These are phyloP conservation scores for Bocquillonia castaneifolia DNA, from an alignment of 441 rosid species.

Conservation along the genomic window DNA sequence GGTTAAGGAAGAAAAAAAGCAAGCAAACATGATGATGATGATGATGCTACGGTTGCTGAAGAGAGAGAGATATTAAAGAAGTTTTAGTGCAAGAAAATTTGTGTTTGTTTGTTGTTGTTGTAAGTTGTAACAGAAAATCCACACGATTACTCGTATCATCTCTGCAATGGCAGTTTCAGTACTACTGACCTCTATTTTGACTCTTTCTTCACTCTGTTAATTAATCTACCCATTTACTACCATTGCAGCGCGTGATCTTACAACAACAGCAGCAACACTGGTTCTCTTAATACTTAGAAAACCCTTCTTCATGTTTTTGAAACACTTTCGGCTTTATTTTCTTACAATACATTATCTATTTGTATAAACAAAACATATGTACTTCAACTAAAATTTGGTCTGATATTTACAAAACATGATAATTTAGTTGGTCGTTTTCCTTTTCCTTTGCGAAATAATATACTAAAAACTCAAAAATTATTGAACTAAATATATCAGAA, in stretches of 20 bases:
- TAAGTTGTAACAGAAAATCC: slow-evolving; percentile 28
- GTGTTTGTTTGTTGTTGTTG: slow-evolving; percentile 20
- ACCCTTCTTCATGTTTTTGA: too few species aligned
- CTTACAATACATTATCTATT: too few species aligned
- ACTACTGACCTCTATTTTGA: slow-evolving; percentile 29
- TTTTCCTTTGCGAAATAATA: too few species aligned
- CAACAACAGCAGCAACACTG: too few species aligned
- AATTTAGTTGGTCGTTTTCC: too few species aligned
- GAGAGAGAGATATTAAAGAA: background rate
- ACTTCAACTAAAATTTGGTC: too few species aligned
- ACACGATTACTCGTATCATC: slow-evolving; percentile 28
- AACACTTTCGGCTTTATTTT: too few species aligned
- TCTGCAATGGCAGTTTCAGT: slow-evolving; percentile 28
- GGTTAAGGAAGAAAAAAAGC: background rate
- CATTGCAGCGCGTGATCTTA: slow-evolving; percentile 15
- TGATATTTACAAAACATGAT: too few species aligned
- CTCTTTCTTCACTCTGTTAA: slow-evolving; percentile 22
- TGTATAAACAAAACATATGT: too few species aligned
- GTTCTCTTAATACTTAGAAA: too few species aligned
- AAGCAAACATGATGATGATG: slow-evolving; percentile 11
- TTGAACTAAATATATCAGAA: too few species aligned
- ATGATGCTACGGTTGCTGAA: slow-evolving; percentile 7
- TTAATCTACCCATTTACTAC: background rate
- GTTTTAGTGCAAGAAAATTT: background rate
- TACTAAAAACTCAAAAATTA: too few species aligned